These are phyloP conservation scores for Camellia lanceoleosa DNA, from an alignment of 148 eudicot genomes.

Conservation along the genomic window DNA sequence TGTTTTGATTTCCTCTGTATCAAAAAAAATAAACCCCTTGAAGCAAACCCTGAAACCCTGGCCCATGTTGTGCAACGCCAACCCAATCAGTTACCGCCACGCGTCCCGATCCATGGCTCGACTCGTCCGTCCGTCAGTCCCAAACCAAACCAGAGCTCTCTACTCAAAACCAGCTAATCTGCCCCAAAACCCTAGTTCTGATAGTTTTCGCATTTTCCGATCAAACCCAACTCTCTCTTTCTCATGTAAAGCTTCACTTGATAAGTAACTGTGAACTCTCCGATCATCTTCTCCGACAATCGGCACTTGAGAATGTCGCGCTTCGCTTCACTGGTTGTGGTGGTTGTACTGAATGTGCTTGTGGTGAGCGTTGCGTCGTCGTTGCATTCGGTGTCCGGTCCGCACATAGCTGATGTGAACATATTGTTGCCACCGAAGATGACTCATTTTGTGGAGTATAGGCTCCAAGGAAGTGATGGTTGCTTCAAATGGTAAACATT, in stretches of 20 bases:
- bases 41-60: neutral
- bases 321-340: neutral
- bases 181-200: conserved; percentile 11
- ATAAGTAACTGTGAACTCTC: neutral
- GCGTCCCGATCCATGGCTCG: neutral
- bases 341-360: neutral
- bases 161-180: neutral
- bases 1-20: too few species aligned
- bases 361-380: conserved; percentile 11
- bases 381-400: conserved; percentile 44
- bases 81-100: conserved; percentile 11
- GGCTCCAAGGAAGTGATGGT: conserved; percentile 79
- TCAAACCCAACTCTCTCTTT: neutral
- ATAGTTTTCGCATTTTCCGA: too few species aligned
- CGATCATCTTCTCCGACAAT: neutral
- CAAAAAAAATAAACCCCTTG: too few species aligned
- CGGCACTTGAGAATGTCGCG: neutral
- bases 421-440: conserved; percentile 79
- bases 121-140: neutral
- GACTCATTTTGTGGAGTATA: conserved; percentile 77
- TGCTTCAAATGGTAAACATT: conserved; percentile 75
- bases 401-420: conserved; percentile 85
- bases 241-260: neutral
- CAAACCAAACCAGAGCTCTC: neutral
- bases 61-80: neutral